Evolutionary conservation across 2,329 filamentous ascomycete genomes (phyloP), one percentile per base, ranked within the genome.

Genomic region (Aspergillus flavus): DNA sequence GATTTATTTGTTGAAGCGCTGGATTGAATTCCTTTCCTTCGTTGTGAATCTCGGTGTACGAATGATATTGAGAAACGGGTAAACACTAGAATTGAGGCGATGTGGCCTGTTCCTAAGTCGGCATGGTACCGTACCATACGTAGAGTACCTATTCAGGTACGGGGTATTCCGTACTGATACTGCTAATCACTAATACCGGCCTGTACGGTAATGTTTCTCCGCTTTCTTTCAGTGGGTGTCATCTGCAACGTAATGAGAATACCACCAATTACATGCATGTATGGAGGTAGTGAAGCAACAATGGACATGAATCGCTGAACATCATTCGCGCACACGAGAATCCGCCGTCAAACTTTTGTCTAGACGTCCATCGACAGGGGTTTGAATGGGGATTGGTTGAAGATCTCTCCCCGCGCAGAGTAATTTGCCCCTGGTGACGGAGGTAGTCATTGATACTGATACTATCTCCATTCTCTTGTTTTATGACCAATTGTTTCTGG

Each of bases 361-460:
- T 57, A 57, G 59, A 59, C 53, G 28, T 32, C 56, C 45, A 19
- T n/a, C 43, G 57, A 62, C 46, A 57, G 57, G 60, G 57, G 28
- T 54, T 54, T 48, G 21, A 39, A 55, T 21, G 21, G 56, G 23
- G 30, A 57, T 45, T 34, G 36, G 48, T 28, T 32, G 65, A 63
- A 61, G 63, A 65, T 63, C 63, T 61, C 65, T 58, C 65, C 65
- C 65, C 63, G 66, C 66, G 64, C 26, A 52, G 19, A 21, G 26
- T 11, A 32, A 52, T 52, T 52, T 52, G 48, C 48, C 48, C 48
- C 28, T 52, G 48, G 28, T 32, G 9, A 52, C 14, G 30, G 28
- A 34, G 39, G 39, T 3, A 41, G 16, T 9, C 6, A 19, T 41
- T 9, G 39, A 19, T 19, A 41, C 16, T 41, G 39, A 41, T 41